Base-by-base conservation (phyloP, 2,329 filamentous ascomycete species). In the Xylariaceae sp. region DNA sequence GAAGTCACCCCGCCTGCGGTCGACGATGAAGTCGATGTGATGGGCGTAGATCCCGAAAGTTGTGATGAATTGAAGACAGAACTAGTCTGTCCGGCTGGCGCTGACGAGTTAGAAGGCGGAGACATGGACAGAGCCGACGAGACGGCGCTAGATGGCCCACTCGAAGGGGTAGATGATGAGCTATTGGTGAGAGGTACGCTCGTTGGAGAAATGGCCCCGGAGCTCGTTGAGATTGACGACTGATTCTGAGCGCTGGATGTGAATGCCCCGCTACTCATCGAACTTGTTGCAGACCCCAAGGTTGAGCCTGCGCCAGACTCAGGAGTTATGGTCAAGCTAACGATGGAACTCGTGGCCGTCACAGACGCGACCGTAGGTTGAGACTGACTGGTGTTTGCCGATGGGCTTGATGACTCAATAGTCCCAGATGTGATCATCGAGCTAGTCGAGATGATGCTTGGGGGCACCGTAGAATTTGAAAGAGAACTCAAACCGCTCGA, bases 41-140 rank as follows among this genome's bases (percentile, higher is more conserved):
- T 45, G n/a, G 51, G 47, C 19, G 50, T 41, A 19, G 51, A 50
- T 44, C 37, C 51, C 19, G 51, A 35, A 46, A 47, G 26, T 39
- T 53, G 45, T 30, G 53, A 55, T 31, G 56, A 47, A 37, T 12
- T 30, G 4, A 49, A 49, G 34, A 37, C 51, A 27, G 46, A 32
- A 12, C 12, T 49, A 8, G 59, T 56, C 58, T 48, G 53, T 41
- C 35, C 51, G 7, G 35, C 31, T 6, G 39, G 44, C n/a, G 6
- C 48, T 19, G 43, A 54, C n/a, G 61, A 60, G 41, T 59, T 62
- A 11, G 47, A 44, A 35, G 58, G 30, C 11, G 62, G 55, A 46
- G 63, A 62, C 43, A 47, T 54, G 19, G 57, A 48, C 11, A 42
- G 19, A 39, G 47, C 37, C 29, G 45, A 42, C 12, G 46, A 32